These are phyloP conservation scores for Rubroshorea leprosula DNA, from an alignment of 345 rosid species.

Conservation along the genomic window DNA sequence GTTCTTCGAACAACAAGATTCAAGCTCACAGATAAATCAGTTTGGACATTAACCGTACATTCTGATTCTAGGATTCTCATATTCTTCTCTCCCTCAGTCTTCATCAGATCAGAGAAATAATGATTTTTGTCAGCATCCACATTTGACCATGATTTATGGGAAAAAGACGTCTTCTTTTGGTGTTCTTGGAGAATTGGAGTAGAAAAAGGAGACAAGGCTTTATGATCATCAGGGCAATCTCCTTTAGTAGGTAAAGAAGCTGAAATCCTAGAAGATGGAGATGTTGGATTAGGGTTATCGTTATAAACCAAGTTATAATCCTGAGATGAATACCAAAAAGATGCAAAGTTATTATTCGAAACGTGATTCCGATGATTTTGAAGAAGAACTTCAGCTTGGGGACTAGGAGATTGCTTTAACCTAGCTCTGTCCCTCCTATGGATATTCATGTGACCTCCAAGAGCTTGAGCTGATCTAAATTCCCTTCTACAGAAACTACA, in stretches of 20 bases:
- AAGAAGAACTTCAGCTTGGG: slow-evolving; percentile 25
- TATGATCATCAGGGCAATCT: slow-evolving; percentile 15
- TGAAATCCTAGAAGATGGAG: slow-evolving; percentile 47
- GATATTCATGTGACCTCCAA: slow-evolving; percentile 94
- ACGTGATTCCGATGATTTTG: slow-evolving; percentile 16
- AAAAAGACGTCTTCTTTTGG: slow-evolving; percentile 24
- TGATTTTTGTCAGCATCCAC: slow-evolving; percentile 15
- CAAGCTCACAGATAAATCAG: slow-evolving; percentile 56
- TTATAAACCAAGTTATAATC: slow-evolving; percentile 39
- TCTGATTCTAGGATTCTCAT: slow-evolving; percentile 25
- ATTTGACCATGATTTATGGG: slow-evolving; percentile 28
- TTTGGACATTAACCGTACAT: slow-evolving; percentile 28
- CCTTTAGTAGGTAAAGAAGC: slow-evolving; percentile 24
- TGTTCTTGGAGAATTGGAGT: slow-evolving; percentile 28
- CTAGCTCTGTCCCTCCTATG: slow-evolving; percentile 93
- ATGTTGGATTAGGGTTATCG: slow-evolving; percentile 63
- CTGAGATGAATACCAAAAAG: slow-evolving; percentile 35
- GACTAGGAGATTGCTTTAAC: slow-evolving; percentile 51
- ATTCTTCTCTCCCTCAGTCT: slow-evolving; percentile 32
- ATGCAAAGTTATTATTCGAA: slow-evolving; percentile 29
- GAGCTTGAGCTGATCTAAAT: slow-evolving; percentile 86
- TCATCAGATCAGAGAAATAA: slow-evolving; percentile 25
- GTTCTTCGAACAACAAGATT: slow-evolving; percentile 51
- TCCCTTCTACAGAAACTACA: slow-evolving; percentile 84
- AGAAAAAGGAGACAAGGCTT: slow-evolving; percentile 23